Conservation (phyloP, 2,329 filamentous ascomycete genomes). For the Paecilomyces sp. region DNA sequence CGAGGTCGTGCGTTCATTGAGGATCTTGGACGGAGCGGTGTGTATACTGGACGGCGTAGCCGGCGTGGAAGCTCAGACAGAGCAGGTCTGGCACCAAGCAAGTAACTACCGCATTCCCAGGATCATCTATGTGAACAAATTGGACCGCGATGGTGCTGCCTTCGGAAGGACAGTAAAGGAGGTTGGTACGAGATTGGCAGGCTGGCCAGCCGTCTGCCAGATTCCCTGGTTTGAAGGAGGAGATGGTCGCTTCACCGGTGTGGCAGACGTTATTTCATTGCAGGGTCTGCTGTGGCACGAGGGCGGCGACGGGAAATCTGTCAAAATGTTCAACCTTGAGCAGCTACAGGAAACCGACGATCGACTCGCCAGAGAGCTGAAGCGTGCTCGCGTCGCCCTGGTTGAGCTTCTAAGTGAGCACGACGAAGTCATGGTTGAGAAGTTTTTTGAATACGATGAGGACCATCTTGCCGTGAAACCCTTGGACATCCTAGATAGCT, state of each 20-base stretch:
- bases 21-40: slow-evolving; percentile 83
- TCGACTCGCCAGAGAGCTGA: slow-evolving; percentile 58
- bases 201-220: slow-evolving; percentile 86
- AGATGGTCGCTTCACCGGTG: slow-evolving; percentile 69
- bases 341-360: slow-evolving; percentile 45
- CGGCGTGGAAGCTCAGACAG: slow-evolving; percentile 92
- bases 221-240: slow-evolving; percentile 83
- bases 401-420: slow-evolving; percentile 81
- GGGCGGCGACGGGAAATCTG: slow-evolving; percentile 57
- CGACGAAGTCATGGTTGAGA: slow-evolving; percentile 78
- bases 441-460: slow-evolving; percentile 70
- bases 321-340: slow-evolving; percentile 50
- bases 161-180: slow-evolving; percentile 84
- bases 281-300: slow-evolving; percentile 67
- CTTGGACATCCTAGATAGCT: slow-evolving; percentile 60
- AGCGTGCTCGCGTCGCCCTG: slow-evolving; percentile 66
- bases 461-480: slow-evolving; percentile 62
- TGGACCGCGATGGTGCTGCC: slow-evolving; percentile 72
- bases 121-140: slow-evolving; percentile 75
- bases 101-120: slow-evolving; percentile 78
- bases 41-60: slow-evolving; percentile 89
- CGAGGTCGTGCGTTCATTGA: slow-evolving; percentile 84
- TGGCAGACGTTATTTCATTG: slow-evolving; percentile 75
- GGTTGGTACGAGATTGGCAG: slow-evolving; percentile 68
- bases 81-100: slow-evolving; percentile 91